Evolutionary conservation across 208 protist species (phyloP).

Genomic region (Wallacemonas sp.): DNA sequence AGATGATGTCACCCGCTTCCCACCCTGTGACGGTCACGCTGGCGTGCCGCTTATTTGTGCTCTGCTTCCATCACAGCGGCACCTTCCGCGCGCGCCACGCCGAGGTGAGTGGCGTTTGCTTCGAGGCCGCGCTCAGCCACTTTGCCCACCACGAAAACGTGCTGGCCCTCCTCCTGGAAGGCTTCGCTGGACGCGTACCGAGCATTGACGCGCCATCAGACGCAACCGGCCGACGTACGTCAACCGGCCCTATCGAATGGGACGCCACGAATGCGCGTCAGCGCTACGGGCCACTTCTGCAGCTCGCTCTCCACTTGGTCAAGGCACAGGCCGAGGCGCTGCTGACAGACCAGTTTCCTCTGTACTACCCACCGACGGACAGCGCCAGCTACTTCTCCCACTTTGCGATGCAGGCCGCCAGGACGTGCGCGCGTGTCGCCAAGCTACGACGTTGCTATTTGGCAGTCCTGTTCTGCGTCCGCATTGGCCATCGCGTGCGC

Average conservation of each 20-base stretch:
- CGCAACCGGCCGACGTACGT: not conserved
- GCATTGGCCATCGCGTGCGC: not conserved
- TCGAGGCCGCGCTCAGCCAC: conserved; percentile 36
- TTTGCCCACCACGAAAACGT: conserved; percentile 63
- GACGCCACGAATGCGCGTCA: not conserved
- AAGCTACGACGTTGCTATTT: conserved; percentile 16
- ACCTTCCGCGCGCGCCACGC: conserved; percentile 38
- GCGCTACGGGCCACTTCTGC: conserved; percentile 19
- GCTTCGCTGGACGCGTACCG: conserved; percentile 44
- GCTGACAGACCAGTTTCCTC: conserved; percentile 21
- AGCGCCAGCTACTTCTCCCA: conserved; percentile 1
- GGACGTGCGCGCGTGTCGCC: conserved; percentile 5
- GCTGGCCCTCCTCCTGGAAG: conserved; percentile 46
- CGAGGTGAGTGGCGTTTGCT: conserved; percentile 19
- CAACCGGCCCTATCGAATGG: not conserved
- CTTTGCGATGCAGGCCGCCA: not conserved
- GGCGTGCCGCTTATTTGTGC: conserved; percentile 52
- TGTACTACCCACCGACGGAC: not conserved
- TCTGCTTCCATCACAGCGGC: conserved; percentile 45
- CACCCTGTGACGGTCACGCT: conserved; percentile 59
- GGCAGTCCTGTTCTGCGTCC: conserved; percentile 11
- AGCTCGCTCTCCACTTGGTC: conserved; percentile 31
- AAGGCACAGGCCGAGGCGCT: conserved; percentile 34
- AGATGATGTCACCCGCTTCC: conserved; percentile 37
- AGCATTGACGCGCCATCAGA: conserved; percentile 12